A percentile compares a stretch with the other conserved stretches of the same genome.
Conservation (phyloP, 2,329 filamentous ascomycete genomes). For the Tricladium varicosporioides region DNA sequence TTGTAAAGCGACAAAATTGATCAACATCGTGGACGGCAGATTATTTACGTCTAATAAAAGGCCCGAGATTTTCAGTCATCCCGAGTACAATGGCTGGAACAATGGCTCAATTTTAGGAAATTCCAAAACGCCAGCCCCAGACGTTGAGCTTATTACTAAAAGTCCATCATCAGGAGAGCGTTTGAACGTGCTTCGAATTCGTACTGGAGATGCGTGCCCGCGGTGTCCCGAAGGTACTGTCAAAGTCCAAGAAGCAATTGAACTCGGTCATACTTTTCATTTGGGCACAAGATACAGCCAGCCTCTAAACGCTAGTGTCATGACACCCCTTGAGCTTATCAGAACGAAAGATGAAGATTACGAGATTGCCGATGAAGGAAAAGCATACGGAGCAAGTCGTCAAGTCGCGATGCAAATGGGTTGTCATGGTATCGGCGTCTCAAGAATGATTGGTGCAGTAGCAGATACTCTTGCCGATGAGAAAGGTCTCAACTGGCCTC, state of each 20-base stretch:
- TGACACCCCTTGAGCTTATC: conserved; percentile 37
- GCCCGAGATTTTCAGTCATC: not conserved
- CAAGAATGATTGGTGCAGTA: conserved; percentile 82
- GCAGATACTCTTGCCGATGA: conserved; percentile 72
- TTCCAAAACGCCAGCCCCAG: not conserved
- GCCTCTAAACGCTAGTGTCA: conserved; percentile 65
- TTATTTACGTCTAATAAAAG: conserved; percentile 21
- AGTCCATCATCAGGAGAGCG: conserved; percentile 40
- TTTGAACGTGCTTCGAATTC: conserved; percentile 64
- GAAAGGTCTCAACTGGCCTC: conserved; percentile 83
- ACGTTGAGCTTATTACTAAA: conserved; percentile 17
- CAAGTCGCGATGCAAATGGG: conserved; percentile 79
- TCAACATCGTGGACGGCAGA: conserved; percentile 41
- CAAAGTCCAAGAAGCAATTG: conserved; percentile 70
- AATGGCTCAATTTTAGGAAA: not conserved
- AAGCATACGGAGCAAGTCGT: conserved; percentile 2
- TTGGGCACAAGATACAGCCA: conserved; percentile 85
- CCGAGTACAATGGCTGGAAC: not conserved
- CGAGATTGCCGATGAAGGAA: not conserved
- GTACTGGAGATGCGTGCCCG: conserved; percentile 70
- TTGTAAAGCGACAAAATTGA: conserved; percentile 17
- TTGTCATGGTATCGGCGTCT: conserved; percentile 93
- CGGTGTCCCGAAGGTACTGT: conserved; percentile 64
- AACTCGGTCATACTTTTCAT: conserved; percentile 93
- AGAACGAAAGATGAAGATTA: conserved; percentile 10